phyloP scores from a whole-genome alignment of 2,329 filamentous ascomycete species.

The Beauveria sp. region DNA sequence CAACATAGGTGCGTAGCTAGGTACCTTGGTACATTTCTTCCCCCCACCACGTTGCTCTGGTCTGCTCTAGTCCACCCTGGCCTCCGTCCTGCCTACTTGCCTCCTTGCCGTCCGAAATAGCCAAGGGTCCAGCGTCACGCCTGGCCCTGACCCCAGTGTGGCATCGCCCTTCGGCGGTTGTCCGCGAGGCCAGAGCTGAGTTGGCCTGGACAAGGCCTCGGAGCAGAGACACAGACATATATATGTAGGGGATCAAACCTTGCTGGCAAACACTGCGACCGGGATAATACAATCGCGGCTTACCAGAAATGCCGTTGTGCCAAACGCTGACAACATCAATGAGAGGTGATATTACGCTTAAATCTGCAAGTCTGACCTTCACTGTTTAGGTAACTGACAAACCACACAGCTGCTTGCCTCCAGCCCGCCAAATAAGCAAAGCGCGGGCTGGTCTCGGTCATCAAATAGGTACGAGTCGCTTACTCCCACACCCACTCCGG shows the following conservation, averaged over 20 bases:
- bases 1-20: too few relatives aligned
- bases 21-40: background rate
- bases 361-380: background rate
- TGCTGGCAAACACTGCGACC: background rate
- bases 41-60: background rate
- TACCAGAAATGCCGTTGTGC: background rate
- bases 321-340: background rate
- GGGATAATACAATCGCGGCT: slow-evolving; percentile 5
- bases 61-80: background rate
- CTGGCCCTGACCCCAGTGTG: background rate
- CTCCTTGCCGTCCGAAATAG: background rate
- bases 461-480: background rate
- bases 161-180: background rate
- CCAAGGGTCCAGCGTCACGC: background rate
- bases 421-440: slow-evolving; percentile 2
- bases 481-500: slow-evolving; percentile 9
- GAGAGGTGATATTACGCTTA: background rate
- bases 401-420: background rate
- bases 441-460: slow-evolving; percentile 1
- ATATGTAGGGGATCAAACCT: too few relatives aligned
- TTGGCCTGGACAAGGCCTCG: background rate
- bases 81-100: background rate
- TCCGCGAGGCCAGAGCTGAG: slow-evolving; percentile 1
- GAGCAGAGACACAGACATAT: background rate
- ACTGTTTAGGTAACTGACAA: background rate